Evolutionary conservation across 495 filamentous ascomycete genomes (phyloP), one percentile per base, ranked within the genome.

Genomic region (Penicillium malachiteum): DNA sequence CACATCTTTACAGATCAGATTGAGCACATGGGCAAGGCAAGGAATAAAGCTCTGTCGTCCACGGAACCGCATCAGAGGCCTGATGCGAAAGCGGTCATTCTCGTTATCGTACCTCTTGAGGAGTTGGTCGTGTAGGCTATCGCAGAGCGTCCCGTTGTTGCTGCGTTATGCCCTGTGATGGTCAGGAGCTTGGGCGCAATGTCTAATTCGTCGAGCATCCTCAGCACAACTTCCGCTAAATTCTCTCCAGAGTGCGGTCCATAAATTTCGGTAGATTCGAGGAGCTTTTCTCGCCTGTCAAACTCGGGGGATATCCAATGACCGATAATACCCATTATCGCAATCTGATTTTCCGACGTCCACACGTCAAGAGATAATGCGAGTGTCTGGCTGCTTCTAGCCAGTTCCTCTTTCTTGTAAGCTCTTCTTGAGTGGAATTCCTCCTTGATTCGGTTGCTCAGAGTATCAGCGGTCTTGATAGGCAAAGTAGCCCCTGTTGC

Each of bases 151-250:
- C 1, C 66, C 55, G 9, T 67, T 53, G 0, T 63, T 41, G 0
- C 81, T 0, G 71, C 66, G 13, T 57, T 54, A 37, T 74, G 45
- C 10, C 72, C 74, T 5, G 81, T 83, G 83, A 84, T 88, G 16
- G 75, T 80, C 48, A 88, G 58, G 7, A 82, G 71, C 8, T 81
- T 70, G 3, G 85, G 69, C 3, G 77, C 75, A 30, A 58, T 48
- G 18, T 53, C 51, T 18, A 54, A 45, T 45, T 53, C 46, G 35
- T 30, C 39, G 18, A 58, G 50, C 34, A 47, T 51, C 18, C 47
- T 42, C 18, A 46, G 34, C 17, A 57, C 41, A 44, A 50, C 41
- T 11, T 48, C 56, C 21, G 56, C 51, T 33, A 58, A 17, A 39
- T 54, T 58, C 50, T 58, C 50, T 49, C 56, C 43, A 45, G 43